phyloP scores from a whole-genome alignment of 345 rosid species.

The Brassica cretica region DNA sequence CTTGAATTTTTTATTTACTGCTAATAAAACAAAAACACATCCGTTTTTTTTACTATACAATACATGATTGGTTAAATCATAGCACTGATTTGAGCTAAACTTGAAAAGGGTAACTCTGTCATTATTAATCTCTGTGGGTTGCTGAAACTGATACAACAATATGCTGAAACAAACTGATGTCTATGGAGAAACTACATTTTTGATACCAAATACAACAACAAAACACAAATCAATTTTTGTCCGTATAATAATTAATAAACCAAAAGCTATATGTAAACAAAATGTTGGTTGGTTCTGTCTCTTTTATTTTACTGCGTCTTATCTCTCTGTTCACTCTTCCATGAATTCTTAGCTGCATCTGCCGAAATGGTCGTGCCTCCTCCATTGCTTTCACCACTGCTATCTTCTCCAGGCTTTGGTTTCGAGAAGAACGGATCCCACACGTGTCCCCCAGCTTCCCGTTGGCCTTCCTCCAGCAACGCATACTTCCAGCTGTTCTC shows the following conservation, averaged over 20 bases:
- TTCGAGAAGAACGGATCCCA: conserved; percentile 98
- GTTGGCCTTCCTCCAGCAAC: conserved; percentile 74
- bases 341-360: conserved; percentile 77
- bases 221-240: conserved; percentile 17
- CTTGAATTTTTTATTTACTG: conserved; percentile 16
- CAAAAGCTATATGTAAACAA: conserved; percentile 30
- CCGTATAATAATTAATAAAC: conserved; percentile 25
- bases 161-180: conserved; percentile 20
- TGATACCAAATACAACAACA: conserved; percentile 24
- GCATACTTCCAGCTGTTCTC: conserved; percentile 94
- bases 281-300: conserved; percentile 7
- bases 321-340: conserved; percentile 82
- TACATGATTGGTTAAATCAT: conserved; percentile 9
- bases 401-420: conserved; percentile 55
- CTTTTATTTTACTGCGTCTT: conserved; percentile 40
- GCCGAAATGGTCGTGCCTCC: conserved; percentile 53
- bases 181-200: conserved; percentile 30
- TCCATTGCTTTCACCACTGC: conserved; percentile 39
- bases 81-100: not conserved
- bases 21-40: conserved; percentile 15
- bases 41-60: conserved; percentile 8
- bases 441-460: conserved; percentile 73
- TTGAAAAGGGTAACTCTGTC: not conserved
- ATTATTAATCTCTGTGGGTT: conserved; percentile 28
- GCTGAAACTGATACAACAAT: conserved; percentile 24